These are phyloP conservation scores for Aspergillus candidus DNA, from an alignment of 2,329 filamentous ascomycete genomes.

Conservation along the genomic window DNA sequence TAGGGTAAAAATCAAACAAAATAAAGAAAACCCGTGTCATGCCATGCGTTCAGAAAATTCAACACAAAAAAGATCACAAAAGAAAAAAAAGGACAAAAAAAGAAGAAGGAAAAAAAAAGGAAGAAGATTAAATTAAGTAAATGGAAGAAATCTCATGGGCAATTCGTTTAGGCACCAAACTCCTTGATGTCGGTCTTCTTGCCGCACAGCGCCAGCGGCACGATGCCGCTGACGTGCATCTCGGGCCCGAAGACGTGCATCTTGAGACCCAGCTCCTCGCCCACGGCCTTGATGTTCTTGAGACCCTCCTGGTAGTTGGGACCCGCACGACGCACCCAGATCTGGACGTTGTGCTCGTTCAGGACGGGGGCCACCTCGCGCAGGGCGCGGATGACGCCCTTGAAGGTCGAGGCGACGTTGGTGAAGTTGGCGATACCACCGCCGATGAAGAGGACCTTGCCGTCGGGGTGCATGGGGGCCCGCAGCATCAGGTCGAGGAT, in stretches of 20 bases:
- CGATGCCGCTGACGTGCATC: slow-evolving; percentile 90
- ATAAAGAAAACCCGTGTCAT: slow-evolving; percentile 28
- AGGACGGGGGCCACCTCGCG: slow-evolving; percentile 81
- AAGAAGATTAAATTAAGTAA: slow-evolving; percentile 21
- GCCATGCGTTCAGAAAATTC: slow-evolving; percentile 34
- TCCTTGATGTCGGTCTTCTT: slow-evolving; percentile 58
- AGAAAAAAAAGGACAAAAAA: slow-evolving; percentile 16
- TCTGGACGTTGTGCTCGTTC: slow-evolving; percentile 94
- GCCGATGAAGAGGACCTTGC: slow-evolving; percentile 99
- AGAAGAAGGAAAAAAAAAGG: slow-evolving; percentile 18
- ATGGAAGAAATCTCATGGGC: slow-evolving; percentile 11
- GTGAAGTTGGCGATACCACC: slow-evolving; percentile 99
- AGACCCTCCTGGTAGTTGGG: slow-evolving; percentile 99
- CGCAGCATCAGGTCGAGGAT: slow-evolving; percentile 97
- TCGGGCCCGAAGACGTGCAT: slow-evolving; percentile 85
- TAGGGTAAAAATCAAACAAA: slow-evolving; percentile 23
- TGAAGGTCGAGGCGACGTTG: slow-evolving; percentile 98
- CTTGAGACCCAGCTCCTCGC: slow-evolving; percentile 86
- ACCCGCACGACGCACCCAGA: slow-evolving; percentile 86
- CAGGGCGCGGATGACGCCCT: slow-evolving; percentile 95
- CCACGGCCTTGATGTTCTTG: slow-evolving; percentile 98
- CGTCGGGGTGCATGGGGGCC: slow-evolving; percentile 73
- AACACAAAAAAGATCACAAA: slow-evolving; percentile 19
- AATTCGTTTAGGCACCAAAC: slow-evolving; percentile 41
- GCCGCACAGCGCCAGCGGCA: slow-evolving; percentile 74